Percentiles rank a stretch among this genome's conserved stretches.
Evolutionary conservation across 441 rosid species (phyloP).

Genomic region (Adansonia rubrostipa): DNA sequence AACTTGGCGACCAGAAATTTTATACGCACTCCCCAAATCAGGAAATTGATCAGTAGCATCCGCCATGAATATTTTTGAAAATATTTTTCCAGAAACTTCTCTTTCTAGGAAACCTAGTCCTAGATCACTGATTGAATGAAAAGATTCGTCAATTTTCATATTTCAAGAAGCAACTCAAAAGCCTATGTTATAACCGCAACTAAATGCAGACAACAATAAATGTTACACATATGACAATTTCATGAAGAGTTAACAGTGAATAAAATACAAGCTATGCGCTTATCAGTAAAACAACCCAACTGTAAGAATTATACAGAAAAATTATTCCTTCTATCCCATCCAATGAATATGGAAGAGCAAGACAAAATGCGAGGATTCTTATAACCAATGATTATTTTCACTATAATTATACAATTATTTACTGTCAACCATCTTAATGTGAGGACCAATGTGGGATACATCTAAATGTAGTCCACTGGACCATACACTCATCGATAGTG

Average conservation of each 20-base stretch:
- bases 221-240: not conserved
- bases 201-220: not conserved
- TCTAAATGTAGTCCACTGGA: not conserved
- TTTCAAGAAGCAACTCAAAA: not conserved
- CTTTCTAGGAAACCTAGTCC: not conserved
- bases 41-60: slow-evolving; percentile 37
- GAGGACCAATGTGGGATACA: not conserved
- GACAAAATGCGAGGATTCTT: not conserved
- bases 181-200: not conserved
- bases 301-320: not conserved
- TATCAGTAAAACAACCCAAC: not conserved
- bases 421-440: not conserved
- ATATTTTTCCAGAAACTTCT: slow-evolving; percentile 7
- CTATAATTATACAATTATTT: not conserved
- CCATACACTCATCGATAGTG: not conserved
- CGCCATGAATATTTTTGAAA: slow-evolving; percentile 23
- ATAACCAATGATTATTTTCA: not conserved
- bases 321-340: not conserved
- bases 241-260: not conserved
- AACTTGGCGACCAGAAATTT: slow-evolving; percentile 22
- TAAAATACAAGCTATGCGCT: not conserved
- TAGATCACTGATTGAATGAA: not conserved
- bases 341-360: not conserved
- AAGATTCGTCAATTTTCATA: slow-evolving; percentile 11
- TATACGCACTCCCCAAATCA: slow-evolving; percentile 33